Base-by-base conservation (phyloP, 352 stramenopile species). In the Phytophthora megakarya region DNA sequence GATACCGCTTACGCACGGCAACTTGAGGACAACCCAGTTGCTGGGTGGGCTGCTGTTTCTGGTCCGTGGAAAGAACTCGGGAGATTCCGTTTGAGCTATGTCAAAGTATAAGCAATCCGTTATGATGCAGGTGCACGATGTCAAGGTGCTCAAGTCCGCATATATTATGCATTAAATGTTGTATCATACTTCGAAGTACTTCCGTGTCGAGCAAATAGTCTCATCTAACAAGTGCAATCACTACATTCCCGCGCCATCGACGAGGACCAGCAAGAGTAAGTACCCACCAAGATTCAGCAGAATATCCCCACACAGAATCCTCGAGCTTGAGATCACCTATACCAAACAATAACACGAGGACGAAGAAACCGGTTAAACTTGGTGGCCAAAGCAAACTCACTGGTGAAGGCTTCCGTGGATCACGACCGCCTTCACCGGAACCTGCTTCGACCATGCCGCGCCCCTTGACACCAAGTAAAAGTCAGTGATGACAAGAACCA, bases 21-120 rank as follows among this genome's bases (percentile, higher is more conserved):
- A 23, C 11, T 65, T 18, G 64, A 59, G 13, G 35, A 39, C 18
- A 57, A 58, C 33, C 56, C 42, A 62, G 23, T 7, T 51, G 7
- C 53, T 61, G 35, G 16, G n/a, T 47, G 43, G 54, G 18, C 21
- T 26, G 26, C n/a, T 45, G 26, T 26, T 44, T 19, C 54, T 15
- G 30, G 30, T 0, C 48, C 59, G 8, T 80, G 72, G 72, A 67
- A 64, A 40, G 54, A 72, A 19, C 35, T 75, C 1, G 68, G 72
- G 8, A 55, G 62, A 42, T 75, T 80, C 35, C 64, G 72, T 6
- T 49, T 80, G 38, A 70, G 58, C 16, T 77, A 80, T 49, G 12
- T 56, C 19, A 72, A 68, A 30, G 35, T 26, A 25, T 65, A 50
- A 48, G 8, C 10, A 38, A 10, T 8, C 40, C 16, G 5, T 23